Evolutionary conservation across 2,329 filamentous ascomycete genomes (phyloP).

Genomic region (Myriosclerotinia duriaeana): DNA sequence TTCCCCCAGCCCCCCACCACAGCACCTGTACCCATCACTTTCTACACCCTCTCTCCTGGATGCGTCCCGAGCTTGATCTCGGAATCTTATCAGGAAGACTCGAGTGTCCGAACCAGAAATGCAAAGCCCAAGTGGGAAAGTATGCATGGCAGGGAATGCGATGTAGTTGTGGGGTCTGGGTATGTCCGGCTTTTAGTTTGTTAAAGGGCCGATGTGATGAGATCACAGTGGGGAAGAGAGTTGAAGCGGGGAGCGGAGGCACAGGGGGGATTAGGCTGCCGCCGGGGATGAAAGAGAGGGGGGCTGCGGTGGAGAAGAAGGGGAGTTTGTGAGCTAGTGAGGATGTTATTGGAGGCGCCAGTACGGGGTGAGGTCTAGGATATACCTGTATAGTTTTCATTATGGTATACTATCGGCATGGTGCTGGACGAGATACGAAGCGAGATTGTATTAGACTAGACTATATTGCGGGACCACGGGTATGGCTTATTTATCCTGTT

Average conservation of each 20-base stretch:
- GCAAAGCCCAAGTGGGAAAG: slow-evolving; percentile 79
- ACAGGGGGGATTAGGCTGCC: slow-evolving; percentile 54
- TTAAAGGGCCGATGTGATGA: slow-evolving; percentile 82
- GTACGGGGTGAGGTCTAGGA: not conserved
- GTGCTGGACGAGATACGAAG: not conserved
- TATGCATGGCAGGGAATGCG: slow-evolving; percentile 96
- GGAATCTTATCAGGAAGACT: slow-evolving; percentile 82
- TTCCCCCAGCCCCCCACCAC: slow-evolving; percentile 34
- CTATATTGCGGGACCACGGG: not conserved
- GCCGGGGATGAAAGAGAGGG: slow-evolving; percentile 47
- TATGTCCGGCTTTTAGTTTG: slow-evolving; percentile 86
- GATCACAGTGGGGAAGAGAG: slow-evolving; percentile 30
- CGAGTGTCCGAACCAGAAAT: slow-evolving; percentile 75
- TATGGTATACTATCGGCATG: too few relatives aligned
- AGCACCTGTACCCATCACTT: slow-evolving; percentile 79
- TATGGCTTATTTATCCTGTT: not conserved
- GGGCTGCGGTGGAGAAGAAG: slow-evolving; percentile 22
- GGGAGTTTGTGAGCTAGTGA: slow-evolving; percentile 7
- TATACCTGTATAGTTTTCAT: not conserved
- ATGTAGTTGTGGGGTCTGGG: slow-evolving; percentile 88
- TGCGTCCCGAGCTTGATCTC: slow-evolving; percentile 78
- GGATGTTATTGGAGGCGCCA: not conserved
- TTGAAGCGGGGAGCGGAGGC: slow-evolving; percentile 22
- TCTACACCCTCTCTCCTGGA: slow-evolving; percentile 91
- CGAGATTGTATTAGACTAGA: not conserved